Evolutionary conservation across 2,329 filamentous ascomycete species (phyloP), one percentile per base, ranked within the genome.

Genomic region (Neopestalotiopsis sp.): DNA sequence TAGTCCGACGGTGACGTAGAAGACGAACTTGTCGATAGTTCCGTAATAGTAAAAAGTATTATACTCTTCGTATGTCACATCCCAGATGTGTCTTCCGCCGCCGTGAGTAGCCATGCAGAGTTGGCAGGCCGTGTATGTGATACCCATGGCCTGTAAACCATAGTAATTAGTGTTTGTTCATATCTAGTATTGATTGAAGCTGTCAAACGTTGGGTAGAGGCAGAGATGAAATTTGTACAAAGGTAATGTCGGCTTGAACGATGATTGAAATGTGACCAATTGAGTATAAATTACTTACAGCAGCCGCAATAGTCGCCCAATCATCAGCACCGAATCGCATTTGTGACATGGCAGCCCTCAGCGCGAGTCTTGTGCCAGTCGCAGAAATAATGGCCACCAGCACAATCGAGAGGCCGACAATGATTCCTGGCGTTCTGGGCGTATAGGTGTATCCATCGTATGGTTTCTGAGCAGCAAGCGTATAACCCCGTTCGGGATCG

Each of bases 321-420:
- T 81, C 79, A 68, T 81, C 79, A 30, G 71, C 68, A 3, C 79
- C 79, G n/a, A 78, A 76, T 32, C 72, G 67, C 64, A 80, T 69
- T 12, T 74, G 71, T 49, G 66, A 70, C 34, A 74, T 70, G 52
- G 75, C 74, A 5, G 73, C 57, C 30, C 78, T 72, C 56, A 79
- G 66, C 10, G 67, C 67, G 30, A 81, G 69, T 32, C 79, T 74
- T 9, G 74, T 67, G 5, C 68, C 68, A 0, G 79, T 81, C 30
- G 78, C 71, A 6, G 73, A 49, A 13, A 74, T 67, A 67, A 80
- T 77, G 28, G 75, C 65, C 45, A 76, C 68, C 4, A 79, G 72
- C 2, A 75, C 74, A 9, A 80, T 70, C 49, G 73, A 67, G 69
- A 78, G 72, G n/a, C 74, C 75, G 12, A 69, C 62, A 20, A 80